Evolutionary conservation across 2,329 filamentous ascomycete genomes (phyloP), one percentile per base, ranked within the genome.

Genomic region (Knoxdaviesia proteae): DNA sequence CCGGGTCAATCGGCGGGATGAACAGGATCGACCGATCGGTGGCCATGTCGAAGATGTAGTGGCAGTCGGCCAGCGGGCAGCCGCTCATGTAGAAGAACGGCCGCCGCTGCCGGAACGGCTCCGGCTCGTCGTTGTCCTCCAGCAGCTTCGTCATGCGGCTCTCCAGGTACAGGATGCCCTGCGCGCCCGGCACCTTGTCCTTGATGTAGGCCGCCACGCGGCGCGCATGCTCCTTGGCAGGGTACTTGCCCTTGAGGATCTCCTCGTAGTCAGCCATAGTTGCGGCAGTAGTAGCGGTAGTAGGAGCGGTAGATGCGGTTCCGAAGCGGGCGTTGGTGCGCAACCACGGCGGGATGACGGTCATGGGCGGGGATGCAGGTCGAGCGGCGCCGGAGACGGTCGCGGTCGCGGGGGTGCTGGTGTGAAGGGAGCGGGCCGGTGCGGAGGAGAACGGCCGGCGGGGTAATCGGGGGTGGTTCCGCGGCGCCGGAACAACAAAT

Each of bases 81-180:
- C 90, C 90, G 30, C 84, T 88, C 38, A 96, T 68, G 61, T 98
- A 98, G 71, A 82, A 94, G 64, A 98, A 98, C 58, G 77, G 83
- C 44, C 90, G 79, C 48, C 87, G 82, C 61, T 94, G 87, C 76
- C 84, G 72, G 58, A 94, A 94, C 30, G 76, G 84, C 53, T 77
- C 72, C 6, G 78, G 69, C 54, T 82, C 76, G 59, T 96, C 90
- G 54, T 84, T 88, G 58, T 98, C 88, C 61, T 96, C 88, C 39
- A 83, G 72, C 58, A 94, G 67, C 55, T 73, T 77, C 48, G 78
- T 84, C 58, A 79, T 75, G 54, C 87, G 81, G 43, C 78, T 81
- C 64, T 96, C 88, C 39, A 96, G 68, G 56, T 94, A 98, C 45
- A 98, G 69, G 11, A 88, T 68, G 40, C 86, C 87, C 33, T 64